Evolutionary conservation across 2,329 filamentous ascomycete genomes (phyloP), one percentile per base, ranked within the genome.

Genomic region (Penicillium fuscoglaucum): DNA sequence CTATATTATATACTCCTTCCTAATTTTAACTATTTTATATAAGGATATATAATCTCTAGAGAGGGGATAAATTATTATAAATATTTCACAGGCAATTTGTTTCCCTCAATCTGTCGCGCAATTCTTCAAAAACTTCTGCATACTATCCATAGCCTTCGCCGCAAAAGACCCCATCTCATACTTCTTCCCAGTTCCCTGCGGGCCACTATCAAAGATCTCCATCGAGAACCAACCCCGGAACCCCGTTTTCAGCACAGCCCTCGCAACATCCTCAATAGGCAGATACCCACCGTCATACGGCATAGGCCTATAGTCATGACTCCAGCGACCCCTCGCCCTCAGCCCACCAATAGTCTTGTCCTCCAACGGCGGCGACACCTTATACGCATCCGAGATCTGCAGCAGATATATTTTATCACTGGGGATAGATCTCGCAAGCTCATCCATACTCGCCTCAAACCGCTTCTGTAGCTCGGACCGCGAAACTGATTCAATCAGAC

Each of bases 321-420:
- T 91, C 90, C 90, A 93, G 33, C 82, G 77, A 0, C 82, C 87
- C 35, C 87, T 78, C 0, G 89, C 85, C 31, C 86, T 74, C 44
- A 87, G 66, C 0, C 86, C 87, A 6, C 77, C 73, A 26, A 82
- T 76, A 35, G 84, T 79, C 45, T 82, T 72, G 4, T 79, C 75
- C 24, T 79, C 72, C 6, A 92, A 69, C 0, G 88, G 86, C 4
- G 79, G 74, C 0, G 79, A 76, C 39, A 85, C 81, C 64, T 82
- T 85, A 69, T 91, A 92, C 0, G 86, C 90, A 70, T 93, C 90
- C 3, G 84, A 88, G 53, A 93, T 87, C 70, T 93, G 90, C 3
- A 93, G 71, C 0, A 92, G 76, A 69, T 84, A 92, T 40, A 93
- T 90, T 76, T 89, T 91, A 2, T 89, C 85, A 0, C 81, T 74